Base-by-base conservation (phyloP, 805 yeast species). In the Zygotorulaspora danielsina region DNA sequence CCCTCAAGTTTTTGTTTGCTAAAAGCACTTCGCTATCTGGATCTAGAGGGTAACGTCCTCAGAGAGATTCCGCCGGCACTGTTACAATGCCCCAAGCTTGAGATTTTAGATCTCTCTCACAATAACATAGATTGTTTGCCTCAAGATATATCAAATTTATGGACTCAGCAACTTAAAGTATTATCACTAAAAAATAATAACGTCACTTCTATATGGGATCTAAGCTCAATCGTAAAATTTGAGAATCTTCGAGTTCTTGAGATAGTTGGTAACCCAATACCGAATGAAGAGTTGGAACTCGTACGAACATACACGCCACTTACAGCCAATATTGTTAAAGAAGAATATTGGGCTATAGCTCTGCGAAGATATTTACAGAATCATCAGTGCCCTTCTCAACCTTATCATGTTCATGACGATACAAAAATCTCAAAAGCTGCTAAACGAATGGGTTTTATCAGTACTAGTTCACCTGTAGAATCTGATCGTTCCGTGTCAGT, bases 371-470 rank as follows among this genome's bases (percentile, higher is more conserved):
- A 55, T 36, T 52, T 63, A 20, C 46, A 44, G 26, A 43, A 50
- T 32, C 48, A 50, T 33, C 45, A 38, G 5, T 18, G 29, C 6
- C 32, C 45, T 9, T 17, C 41, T 6, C 34, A 35, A 49, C 63
- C 35, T 42, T 54, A 16, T 24, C 52, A 9, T 19, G 34, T 20
- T 11, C 13, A 22, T 19, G 20, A 24, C 4, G 37, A 32, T 12
- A 28, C 41, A 26, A 54, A 49, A 44, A 41, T 49, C 34, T 72
- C 83, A n/a, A 71, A 78, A 39, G 84, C 86, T 4, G 76, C 85
- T 0, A 77, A 82, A 54, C 67, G 90, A 46, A 82, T 81, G 88
- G 90, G 89, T 0, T 73, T 83, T 38, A 77, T 83, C 26, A 54
- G 46, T 28, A 44, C 52, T 7, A 28, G 47, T 21, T 42, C 50